These are phyloP conservation scores for Xenoacremonium recifei DNA, from an alignment of 2,329 filamentous ascomycete species.

Conservation along the genomic window DNA sequence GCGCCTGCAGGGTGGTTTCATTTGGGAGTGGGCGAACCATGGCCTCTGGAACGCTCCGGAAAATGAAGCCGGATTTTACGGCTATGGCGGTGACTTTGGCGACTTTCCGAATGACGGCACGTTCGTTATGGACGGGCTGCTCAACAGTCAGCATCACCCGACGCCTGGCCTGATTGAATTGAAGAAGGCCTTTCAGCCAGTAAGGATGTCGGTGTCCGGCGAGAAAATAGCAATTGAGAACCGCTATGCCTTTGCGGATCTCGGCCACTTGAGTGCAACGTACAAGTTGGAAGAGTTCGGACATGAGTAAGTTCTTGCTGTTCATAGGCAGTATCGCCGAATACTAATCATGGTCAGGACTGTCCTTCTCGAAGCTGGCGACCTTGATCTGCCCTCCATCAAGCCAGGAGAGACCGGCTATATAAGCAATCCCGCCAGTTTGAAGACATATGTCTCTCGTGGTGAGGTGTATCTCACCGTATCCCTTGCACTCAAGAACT, in stretches of 20 bases:
- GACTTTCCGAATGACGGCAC: constrained; percentile 59
- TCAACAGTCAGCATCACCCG: constrained; percentile 52
- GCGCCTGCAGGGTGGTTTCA: constrained; percentile 63
- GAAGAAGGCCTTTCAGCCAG: constrained; percentile 58
- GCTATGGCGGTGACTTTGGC: constrained; percentile 62
- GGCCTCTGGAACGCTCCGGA: constrained; percentile 48
- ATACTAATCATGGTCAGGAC: constrained; percentile 11
- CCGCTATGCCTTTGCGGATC: constrained; percentile 47
- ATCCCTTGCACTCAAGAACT: constrained; percentile 40
- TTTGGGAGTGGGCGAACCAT: constrained; percentile 68
- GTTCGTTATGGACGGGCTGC: constrained; percentile 62
- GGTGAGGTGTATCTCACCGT: constrained; percentile 46
- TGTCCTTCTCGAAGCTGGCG: constrained; percentile 30
- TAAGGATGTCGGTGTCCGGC: constrained; percentile 39
- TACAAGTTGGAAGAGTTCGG: constrained; percentile 45
- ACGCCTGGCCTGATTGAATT: constrained; percentile 56
- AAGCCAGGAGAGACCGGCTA: constrained; percentile 35
- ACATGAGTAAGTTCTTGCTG: constrained; percentile 33
- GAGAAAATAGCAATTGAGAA: constrained; percentile 43
- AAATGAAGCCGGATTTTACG: constrained; percentile 52
- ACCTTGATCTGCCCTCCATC: constrained; percentile 40
- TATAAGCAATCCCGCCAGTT: constrained; percentile 30
- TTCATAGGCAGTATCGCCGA: background rate
- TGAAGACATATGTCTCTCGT: constrained; percentile 26
- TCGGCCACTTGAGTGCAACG: constrained; percentile 40